Percentiles rank a stretch among this genome's conserved stretches.
Evolutionary conservation across 2,329 filamentous ascomycete species (phyloP).

Genomic region (Arthrobotrys sinensis): DNA sequence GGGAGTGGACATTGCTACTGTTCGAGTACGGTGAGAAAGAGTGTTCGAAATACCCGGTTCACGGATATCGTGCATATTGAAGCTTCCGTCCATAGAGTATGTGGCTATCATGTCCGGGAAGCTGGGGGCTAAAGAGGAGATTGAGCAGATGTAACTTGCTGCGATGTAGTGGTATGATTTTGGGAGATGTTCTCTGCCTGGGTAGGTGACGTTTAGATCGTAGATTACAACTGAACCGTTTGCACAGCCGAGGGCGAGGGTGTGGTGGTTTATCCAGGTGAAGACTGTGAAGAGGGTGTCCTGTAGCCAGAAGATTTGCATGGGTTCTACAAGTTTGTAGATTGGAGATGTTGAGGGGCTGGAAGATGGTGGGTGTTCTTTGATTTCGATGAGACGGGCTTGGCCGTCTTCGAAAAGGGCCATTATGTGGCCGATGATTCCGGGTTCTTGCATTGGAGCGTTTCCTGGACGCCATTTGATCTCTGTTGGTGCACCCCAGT

Average conservation of each 20-base stretch:
- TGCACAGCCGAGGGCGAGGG: conserved; percentile 69
- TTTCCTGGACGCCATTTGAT: conserved; percentile 71
- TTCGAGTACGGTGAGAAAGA: conserved; percentile 47
- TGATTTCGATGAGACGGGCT: conserved; percentile 67
- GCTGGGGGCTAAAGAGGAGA: conserved; percentile 70
- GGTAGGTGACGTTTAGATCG: conserved; percentile 64
- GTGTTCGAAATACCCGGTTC: conserved; percentile 68
- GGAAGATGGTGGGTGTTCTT: conserved; percentile 66
- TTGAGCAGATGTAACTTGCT: conserved; percentile 70
- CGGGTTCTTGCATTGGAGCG: conserved; percentile 59
- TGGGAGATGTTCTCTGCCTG: conserved; percentile 65
- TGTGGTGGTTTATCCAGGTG: conserved; percentile 70
- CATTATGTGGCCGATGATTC: conserved; percentile 69
- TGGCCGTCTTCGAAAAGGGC: conserved; percentile 70
- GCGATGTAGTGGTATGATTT: conserved; percentile 68
- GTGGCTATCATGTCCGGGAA: conserved; percentile 69
- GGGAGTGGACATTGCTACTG: conserved; percentile 56
- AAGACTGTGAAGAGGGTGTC: conserved; percentile 66
- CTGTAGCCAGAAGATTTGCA: conserved; percentile 65
- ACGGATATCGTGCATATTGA: conserved; percentile 70
- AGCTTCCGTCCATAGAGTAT: conserved; percentile 70
- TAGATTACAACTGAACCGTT: conserved; percentile 70
- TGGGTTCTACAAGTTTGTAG: conserved; percentile 67
- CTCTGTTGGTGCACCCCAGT: conserved; percentile 69
- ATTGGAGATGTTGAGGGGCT: conserved; percentile 65